phyloP scores from a whole-genome alignment of 768 basidiomycete species.

The Udeniomyces megalosporus region DNA sequence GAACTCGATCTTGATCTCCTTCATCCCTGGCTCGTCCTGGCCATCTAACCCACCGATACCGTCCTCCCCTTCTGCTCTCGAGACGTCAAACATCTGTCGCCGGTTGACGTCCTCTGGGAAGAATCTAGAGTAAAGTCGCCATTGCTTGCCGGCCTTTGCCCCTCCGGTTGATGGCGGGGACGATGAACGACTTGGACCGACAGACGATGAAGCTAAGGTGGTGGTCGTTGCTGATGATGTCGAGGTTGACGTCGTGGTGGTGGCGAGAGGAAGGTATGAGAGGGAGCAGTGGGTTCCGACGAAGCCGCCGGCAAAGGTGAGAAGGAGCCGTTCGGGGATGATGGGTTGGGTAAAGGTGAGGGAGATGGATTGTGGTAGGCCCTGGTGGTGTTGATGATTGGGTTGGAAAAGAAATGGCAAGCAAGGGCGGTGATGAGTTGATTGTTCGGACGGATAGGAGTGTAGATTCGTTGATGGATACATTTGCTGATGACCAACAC shows the following conservation, averaged over 20 bases:
- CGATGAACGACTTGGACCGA: too few species aligned
- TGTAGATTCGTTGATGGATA: too few species aligned
- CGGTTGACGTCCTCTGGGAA: conserved; percentile 13
- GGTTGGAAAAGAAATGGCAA: neutral
- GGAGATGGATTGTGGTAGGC: conserved; percentile 12
- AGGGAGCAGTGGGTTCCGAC: conserved; percentile 15
- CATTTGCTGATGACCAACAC: conserved; percentile 15
- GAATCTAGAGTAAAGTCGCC: neutral
- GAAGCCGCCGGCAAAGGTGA: conserved; percentile 17
- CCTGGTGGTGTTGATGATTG: neutral
- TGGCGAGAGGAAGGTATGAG: neutral
- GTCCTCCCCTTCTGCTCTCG: neutral
- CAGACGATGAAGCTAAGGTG: too few species aligned
- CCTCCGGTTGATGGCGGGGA: neutral
- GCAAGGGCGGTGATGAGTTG: neutral
- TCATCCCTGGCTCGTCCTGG: conserved; percentile 20
- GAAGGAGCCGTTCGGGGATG: neutral
- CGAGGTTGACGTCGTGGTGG: neutral
- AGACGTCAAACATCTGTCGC: neutral
- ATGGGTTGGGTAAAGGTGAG: conserved; percentile 6
- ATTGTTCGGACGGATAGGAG: too few species aligned
- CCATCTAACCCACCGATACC: conserved; percentile 34
- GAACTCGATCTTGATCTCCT: conserved; percentile 5
- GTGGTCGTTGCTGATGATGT: neutral
- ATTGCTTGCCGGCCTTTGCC: neutral